Base-by-base conservation (phyloP, 306 rosid species). In the Clitoria ternatea region DNA sequence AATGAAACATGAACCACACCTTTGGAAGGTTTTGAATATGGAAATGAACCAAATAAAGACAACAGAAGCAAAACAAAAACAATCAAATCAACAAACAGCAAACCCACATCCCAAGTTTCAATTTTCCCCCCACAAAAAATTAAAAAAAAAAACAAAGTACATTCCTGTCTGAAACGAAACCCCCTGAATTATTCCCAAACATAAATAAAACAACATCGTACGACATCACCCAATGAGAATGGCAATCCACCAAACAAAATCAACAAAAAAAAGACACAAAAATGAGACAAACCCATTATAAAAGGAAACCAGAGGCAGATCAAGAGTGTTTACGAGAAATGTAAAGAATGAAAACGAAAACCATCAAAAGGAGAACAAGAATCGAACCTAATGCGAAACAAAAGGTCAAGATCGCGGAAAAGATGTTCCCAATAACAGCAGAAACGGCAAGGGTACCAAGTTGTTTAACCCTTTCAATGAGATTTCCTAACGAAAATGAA, bases 361-460 rank as follows among this genome's bases (percentile, higher is more conserved):
- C 30, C 4, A 67, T 18, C 1, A 4, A 11, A 47, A 52, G 53
- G 50, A 10, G 20, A 10, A 40, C 10, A 23, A 47, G 55, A 59
- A 26, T 72, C 84, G 6, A 73, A 95, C 99, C 99, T 82, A 95
- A 79, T 20, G 99, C 99, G 56, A 95, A 95, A 85, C 89, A 94
- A 62, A 95, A 91, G 45, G 99, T 95, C 82, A 95, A 82, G 90
- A 95, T 95, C 86, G 96, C 99, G 17, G 99, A 91, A 72, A 95
- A 87, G 66, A 95, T 78, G 80, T 89, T 95, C 43, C 96, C 96
- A 70, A 95, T 72, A 35, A 95, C 66, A 5, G 84, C 99, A 66
- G 92, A 87, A 45, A 91, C 63, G 7, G 96, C 97, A 37, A 87
- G 90, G 44, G 77, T 77, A 43, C 84, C 84, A 24, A 80, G 64